These are phyloP conservation scores for Eutreptiella sp. DNA, from an alignment of 208 protist species.

Conservation along the genomic window DNA sequence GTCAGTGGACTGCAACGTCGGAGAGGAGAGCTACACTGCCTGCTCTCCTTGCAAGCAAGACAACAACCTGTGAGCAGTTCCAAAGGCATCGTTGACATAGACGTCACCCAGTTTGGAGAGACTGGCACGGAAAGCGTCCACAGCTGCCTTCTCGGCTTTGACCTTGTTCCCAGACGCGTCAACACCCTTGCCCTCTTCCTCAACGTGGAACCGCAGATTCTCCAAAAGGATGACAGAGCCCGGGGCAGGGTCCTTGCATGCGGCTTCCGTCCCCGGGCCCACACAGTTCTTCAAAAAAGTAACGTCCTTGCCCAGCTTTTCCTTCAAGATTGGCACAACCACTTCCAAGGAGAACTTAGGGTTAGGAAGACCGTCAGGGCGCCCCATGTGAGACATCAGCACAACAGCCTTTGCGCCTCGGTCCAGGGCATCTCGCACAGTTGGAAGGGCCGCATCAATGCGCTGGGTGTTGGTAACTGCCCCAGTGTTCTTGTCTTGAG, in stretches of 20 bases:
- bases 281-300: constrained; percentile 12
- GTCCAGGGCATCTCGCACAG: constrained; percentile 59
- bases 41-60: too few species aligned
- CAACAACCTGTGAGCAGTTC: constrained; percentile 82
- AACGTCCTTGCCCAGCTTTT: not conserved
- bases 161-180: constrained; percentile 46
- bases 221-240: constrained; percentile 70
- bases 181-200: constrained; percentile 50
- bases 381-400: too few species aligned
- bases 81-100: constrained; percentile 92
- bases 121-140: constrained; percentile 40
- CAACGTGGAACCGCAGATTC: constrained; percentile 89
- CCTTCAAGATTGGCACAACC: not conserved
- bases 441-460: constrained; percentile 68
- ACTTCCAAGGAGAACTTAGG: not conserved
- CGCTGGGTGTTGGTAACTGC: constrained; percentile 58
- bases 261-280: not conserved
- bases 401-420: constrained; percentile 30
- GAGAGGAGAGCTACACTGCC: too few species aligned
- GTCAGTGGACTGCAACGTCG: too few species aligned
- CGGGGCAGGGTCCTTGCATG: not conserved
- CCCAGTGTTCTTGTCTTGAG: constrained; percentile 49
- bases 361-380: constrained; percentile 68
- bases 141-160: constrained; percentile 55
- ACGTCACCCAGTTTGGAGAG: constrained; percentile 68